Evolutionary conservation across 129 eudicot species (phyloP).

Genomic region (Silybum marianum): DNA sequence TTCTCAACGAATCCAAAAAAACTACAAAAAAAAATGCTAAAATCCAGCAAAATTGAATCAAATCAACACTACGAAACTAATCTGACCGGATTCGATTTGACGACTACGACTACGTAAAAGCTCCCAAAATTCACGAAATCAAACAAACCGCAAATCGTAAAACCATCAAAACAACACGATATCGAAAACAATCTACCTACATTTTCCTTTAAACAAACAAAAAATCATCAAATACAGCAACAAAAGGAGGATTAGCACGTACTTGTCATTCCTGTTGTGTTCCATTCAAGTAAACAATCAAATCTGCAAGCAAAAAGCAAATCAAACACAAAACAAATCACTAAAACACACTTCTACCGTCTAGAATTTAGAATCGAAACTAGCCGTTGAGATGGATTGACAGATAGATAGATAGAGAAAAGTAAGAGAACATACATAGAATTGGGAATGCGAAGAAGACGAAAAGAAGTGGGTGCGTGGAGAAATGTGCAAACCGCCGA

Average conservation of each 20-base stretch:
- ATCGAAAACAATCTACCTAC: conserved; percentile 21
- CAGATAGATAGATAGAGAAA: too few relatives aligned
- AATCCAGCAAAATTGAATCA: conserved; percentile 26
- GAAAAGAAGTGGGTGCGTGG: not conserved
- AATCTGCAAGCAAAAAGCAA: conserved; percentile 20
- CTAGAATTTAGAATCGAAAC: conserved; percentile 1
- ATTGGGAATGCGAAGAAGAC: conserved; percentile 31
- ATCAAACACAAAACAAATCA: conserved; percentile 20
- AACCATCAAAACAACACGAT: conserved; percentile 12
- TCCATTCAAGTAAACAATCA: conserved; percentile 17
- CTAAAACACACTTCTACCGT: not conserved
- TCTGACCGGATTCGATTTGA: not conserved
- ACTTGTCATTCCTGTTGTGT: conserved; percentile 28
- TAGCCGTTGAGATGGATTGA: conserved; percentile 34
- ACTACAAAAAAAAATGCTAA: not conserved
- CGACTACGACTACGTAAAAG: not conserved
- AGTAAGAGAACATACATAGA: too few relatives aligned
- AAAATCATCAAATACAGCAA: conserved; percentile 6
- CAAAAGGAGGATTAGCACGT: conserved; percentile 14
- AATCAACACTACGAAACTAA: conserved; percentile 18
- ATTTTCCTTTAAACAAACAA: not conserved
- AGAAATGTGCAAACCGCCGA: not conserved
- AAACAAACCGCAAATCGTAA: conserved; percentile 7
- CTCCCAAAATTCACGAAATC: not conserved
- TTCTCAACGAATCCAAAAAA: not conserved